phyloP scores from a whole-genome alignment of 768 basidiomycete genomes.

The Panaeolus papilionaceus region DNA sequence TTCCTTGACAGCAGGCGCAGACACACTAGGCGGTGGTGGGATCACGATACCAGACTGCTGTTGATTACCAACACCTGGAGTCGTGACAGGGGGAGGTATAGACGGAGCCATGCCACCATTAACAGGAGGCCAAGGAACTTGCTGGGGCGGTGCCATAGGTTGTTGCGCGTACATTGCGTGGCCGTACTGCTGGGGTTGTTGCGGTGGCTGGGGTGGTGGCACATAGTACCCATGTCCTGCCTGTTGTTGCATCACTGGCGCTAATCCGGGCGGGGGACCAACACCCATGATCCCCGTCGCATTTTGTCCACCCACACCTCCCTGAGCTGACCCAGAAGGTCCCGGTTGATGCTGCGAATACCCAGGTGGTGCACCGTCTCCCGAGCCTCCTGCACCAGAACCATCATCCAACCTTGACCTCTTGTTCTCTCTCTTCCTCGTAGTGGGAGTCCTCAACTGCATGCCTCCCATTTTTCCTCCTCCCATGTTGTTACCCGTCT shows the following conservation, averaged over 20 bases:
- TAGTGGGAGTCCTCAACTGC: conserved; percentile 16
- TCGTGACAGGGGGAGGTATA: conserved; percentile 44
- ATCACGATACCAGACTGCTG: conserved; percentile 20
- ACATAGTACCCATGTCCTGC: conserved; percentile 22
- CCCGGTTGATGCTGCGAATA: conserved; percentile 14
- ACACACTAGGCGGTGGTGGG: conserved; percentile 26
- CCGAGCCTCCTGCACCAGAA: conserved; percentile 23
- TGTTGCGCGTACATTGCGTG: neutral
- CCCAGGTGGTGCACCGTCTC: conserved; percentile 19
- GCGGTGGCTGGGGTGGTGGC: conserved; percentile 16
- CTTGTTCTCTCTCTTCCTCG: conserved; percentile 40
- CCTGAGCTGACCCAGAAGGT: conserved; percentile 15
- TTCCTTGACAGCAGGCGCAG: neutral
- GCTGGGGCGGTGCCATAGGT: conserved; percentile 15
- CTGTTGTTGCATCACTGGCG: conserved; percentile 33
- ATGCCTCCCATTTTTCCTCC: neutral
- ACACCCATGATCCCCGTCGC: conserved; percentile 20
- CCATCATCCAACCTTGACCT: conserved; percentile 43
- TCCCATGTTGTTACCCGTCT: conserved; percentile 15
- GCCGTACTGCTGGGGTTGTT: conserved; percentile 19
- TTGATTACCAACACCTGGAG: conserved; percentile 18
- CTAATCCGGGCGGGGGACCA: conserved; percentile 26
- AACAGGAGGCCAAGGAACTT: conserved; percentile 36
- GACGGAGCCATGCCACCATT: conserved; percentile 39
- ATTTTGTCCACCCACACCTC: conserved; percentile 12